These are phyloP conservation scores for Pyrenochaeta sp. DNA, from an alignment of 2,329 filamentous ascomycete genomes.

Conservation along the genomic window DNA sequence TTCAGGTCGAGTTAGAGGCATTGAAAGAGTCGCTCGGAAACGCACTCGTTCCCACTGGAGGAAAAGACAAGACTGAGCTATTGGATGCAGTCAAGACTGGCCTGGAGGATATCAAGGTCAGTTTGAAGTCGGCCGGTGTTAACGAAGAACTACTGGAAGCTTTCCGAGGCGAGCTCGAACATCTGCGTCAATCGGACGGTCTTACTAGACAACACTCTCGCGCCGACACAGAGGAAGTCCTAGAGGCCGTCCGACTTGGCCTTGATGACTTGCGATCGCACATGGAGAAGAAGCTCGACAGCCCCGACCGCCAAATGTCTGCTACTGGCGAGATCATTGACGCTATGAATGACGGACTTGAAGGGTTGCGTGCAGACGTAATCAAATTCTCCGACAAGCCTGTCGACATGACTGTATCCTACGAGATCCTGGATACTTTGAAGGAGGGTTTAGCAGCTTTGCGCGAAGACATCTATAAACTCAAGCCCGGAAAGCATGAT, in stretches of 20 bases:
- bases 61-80: slow-evolving; percentile 52
- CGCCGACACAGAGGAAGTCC: slow-evolving; percentile 58
- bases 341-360: slow-evolving; percentile 73
- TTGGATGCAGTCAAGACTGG: slow-evolving; percentile 49
- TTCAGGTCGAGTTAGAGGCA: slow-evolving; percentile 55
- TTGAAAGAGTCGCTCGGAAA: slow-evolving; percentile 54
- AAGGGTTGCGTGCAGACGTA: slow-evolving; percentile 78
- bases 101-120: slow-evolving; percentile 50
- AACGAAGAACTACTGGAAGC: slow-evolving; percentile 62
- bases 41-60: slow-evolving; percentile 51
- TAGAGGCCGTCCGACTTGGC: slow-evolving; percentile 59
- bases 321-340: slow-evolving; percentile 68
- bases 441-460: slow-evolving; percentile 82
- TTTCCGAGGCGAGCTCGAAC: slow-evolving; percentile 60
- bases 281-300: slow-evolving; percentile 62
- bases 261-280: slow-evolving; percentile 60
- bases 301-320: slow-evolving; percentile 61
- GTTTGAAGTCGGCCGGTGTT: slow-evolving; percentile 41
- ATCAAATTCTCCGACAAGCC: slow-evolving; percentile 79
- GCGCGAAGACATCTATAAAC: slow-evolving; percentile 77
- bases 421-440: slow-evolving; percentile 88
- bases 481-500: slow-evolving; percentile 63
- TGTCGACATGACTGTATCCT: slow-evolving; percentile 80
- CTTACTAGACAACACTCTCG: slow-evolving; percentile 51
- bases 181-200: slow-evolving; percentile 54